Evolutionary conservation across 2,329 filamentous ascomycete genomes (phyloP).

Genomic region (Xenosphaeropsis pyriputrescens): DNA sequence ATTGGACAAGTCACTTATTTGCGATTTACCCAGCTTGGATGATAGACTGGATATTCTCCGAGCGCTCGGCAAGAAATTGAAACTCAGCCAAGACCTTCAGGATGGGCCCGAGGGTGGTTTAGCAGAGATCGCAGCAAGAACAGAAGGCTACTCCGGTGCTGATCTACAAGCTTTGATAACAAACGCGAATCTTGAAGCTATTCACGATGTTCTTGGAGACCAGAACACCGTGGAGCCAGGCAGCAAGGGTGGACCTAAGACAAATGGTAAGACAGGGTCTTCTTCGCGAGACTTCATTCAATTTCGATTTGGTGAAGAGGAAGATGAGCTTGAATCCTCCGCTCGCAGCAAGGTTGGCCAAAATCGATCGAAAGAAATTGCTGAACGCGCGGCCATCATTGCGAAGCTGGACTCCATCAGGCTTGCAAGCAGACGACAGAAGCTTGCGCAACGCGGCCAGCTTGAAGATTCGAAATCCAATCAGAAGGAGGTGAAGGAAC

Average conservation of each 20-base stretch:
- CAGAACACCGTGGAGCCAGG: slow-evolving; percentile 25
- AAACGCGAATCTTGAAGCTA: slow-evolving; percentile 92
- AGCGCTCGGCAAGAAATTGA: slow-evolving; percentile 71
- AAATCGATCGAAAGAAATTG: slow-evolving; percentile 40
- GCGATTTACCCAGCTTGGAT: slow-evolving; percentile 67
- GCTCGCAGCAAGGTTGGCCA: slow-evolving; percentile 24
- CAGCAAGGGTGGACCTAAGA: slow-evolving; percentile 9
- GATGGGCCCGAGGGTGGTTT: slow-evolving; percentile 36
- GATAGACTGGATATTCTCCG: slow-evolving; percentile 81
- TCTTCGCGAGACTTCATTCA: slow-evolving; percentile 46
- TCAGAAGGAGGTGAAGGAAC: slow-evolving; percentile 27
- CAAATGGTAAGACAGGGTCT: slow-evolving; percentile 6
- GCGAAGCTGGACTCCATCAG: slow-evolving; percentile 76
- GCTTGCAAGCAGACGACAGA: slow-evolving; percentile 36
- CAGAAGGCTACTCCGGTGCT: slow-evolving; percentile 84
- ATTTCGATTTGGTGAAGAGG: slow-evolving; percentile 63
- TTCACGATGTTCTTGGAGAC: slow-evolving; percentile 76
- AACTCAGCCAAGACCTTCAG: slow-evolving; percentile 52
- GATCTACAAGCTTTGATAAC: slow-evolving; percentile 92
- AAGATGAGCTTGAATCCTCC: slow-evolving; percentile 27
- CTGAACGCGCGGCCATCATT: slow-evolving; percentile 64
- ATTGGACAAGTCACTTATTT: slow-evolving; percentile 84
- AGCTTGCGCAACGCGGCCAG: slow-evolving; percentile 10
- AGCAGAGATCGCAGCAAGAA: slow-evolving; percentile 61
- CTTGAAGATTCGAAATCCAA: slow-evolving; percentile 8